Evolutionary conservation across 495 filamentous ascomycete species (phyloP).

Genomic region (Copromyces sp.): DNA sequence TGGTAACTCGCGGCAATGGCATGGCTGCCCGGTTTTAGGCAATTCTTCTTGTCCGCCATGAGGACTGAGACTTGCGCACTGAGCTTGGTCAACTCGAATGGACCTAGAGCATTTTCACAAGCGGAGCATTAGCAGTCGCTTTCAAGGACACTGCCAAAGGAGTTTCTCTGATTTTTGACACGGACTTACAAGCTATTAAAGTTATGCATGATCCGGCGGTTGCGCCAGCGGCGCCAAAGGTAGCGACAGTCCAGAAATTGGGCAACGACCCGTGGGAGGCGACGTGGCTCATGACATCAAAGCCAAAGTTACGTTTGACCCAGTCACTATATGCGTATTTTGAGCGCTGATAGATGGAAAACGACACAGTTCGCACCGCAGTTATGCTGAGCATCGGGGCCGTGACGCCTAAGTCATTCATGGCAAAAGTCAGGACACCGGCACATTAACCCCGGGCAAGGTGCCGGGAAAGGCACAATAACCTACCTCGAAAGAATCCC

Average conservation of each 20-base stretch:
- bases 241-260: slow-evolving; percentile 55
- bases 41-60: slow-evolving; percentile 57
- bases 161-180: background rate
- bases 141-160: background rate
- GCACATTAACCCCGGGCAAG: background rate
- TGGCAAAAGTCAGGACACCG: background rate
- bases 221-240: slow-evolving; percentile 69
- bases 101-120: slow-evolving; percentile 43
- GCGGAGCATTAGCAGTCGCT: background rate
- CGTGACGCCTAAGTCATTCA: slow-evolving; percentile 47
- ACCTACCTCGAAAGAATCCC: slow-evolving; percentile 69
- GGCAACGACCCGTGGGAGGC: slow-evolving; percentile 61
- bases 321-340: slow-evolving; percentile 66
- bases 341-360: slow-evolving; percentile 79
- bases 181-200: slow-evolving; percentile 68
- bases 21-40: slow-evolving; percentile 37
- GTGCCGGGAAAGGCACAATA: background rate
- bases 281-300: slow-evolving; percentile 60
- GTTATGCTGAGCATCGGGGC: slow-evolving; percentile 83
- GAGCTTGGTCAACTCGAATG: slow-evolving; percentile 88
- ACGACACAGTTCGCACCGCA: slow-evolving; percentile 81
- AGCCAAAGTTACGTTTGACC: slow-evolving; percentile 52
- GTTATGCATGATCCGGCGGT: slow-evolving; percentile 73
- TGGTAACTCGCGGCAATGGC: slow-evolving; percentile 60
- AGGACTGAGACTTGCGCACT: slow-evolving; percentile 85